Conservation (phyloP, 768 basidiomycete species). For the Pulveroboletus sp. region DNA sequence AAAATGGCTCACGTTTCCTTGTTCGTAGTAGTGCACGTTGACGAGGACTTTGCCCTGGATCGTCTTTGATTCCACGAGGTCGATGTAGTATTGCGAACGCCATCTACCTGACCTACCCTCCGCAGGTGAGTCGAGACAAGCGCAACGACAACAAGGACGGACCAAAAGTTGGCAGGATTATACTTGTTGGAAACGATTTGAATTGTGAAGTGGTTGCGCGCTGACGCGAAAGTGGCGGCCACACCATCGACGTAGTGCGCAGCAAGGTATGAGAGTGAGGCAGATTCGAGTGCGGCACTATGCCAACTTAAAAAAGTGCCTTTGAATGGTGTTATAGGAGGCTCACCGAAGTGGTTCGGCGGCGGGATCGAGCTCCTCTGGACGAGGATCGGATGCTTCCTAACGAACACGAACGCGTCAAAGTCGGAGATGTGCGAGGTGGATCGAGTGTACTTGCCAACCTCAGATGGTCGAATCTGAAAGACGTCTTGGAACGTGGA, state of each 20-base stretch:
- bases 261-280: constrained; percentile 63
- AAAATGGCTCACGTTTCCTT: constrained; percentile 72
- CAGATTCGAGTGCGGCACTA: constrained; percentile 70
- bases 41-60: constrained; percentile 74
- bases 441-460: constrained; percentile 50
- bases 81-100: constrained; percentile 83
- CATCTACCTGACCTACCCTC: constrained; percentile 84
- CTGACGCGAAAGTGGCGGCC: constrained; percentile 64
- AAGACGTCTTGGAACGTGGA: constrained; percentile 74
- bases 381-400: constrained; percentile 76
- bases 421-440: background rate
- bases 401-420: constrained; percentile 22
- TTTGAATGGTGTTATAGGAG: background rate
- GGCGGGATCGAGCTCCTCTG: constrained; percentile 57
- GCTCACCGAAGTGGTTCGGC: constrained; percentile 77
- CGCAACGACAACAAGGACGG: background rate
- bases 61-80: constrained; percentile 52
- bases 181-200: constrained; percentile 96
- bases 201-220: constrained; percentile 53
- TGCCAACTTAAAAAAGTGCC: background rate
- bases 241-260: constrained; percentile 87
- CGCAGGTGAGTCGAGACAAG: background rate
- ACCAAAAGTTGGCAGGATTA: constrained; percentile 94
- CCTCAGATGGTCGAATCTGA: constrained; percentile 81
- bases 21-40: constrained; percentile 96